Base-by-base conservation (phyloP, 768 basidiomycete species). In the Calvatia gigantea region DNA sequence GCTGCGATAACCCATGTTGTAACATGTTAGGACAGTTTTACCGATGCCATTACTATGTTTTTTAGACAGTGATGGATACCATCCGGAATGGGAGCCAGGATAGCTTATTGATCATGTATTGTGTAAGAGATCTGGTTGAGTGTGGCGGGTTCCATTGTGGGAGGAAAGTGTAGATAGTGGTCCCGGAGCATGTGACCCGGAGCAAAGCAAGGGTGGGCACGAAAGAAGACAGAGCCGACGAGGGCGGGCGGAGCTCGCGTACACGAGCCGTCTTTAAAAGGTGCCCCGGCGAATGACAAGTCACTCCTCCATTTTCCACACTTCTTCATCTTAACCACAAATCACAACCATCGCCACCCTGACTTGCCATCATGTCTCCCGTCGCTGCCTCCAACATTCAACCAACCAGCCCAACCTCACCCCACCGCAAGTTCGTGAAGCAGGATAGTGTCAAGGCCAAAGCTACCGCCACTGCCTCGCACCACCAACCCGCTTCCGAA, bases 1-100 rank as follows among this genome's bases (percentile, higher is more conserved):
- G 54, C 67, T 91, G 63, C 82, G 72, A 59, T 91, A 75, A 79
- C 50, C 17, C 41, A 35, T 46, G 37, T 38, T 49, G 14, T n/a
- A n/a, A n/a, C n/a, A n/a, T n/a, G n/a, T n/a, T n/a, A n/a, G n/a
- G n/a, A n/a, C n/a, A 6, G 27, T 23, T 14, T 23, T 44, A 5
- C 27, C 12, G 43, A 14, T 15, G 21, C 6, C 15, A 29, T 21
- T 27, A n/a, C n/a, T 17, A 47, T 31, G n/a, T 31, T 47, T 47
- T 47, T 6, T 31, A 19, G 29, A 31, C 45, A n/a, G 27, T 21
- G 29, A 48, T 48, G 29, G 46, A 8, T 25, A 32, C 27, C 21
- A 25, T 48, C 29, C 33, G 46, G 46, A 48, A 19, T 32, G 46
- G 46, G 31, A 19, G 31, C 5, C 17, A 32, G n/a, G 27, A 48